These are phyloP conservation scores for Sporothrix luriei DNA, from an alignment of 2,329 filamentous ascomycete species.

Conservation along the genomic window DNA sequence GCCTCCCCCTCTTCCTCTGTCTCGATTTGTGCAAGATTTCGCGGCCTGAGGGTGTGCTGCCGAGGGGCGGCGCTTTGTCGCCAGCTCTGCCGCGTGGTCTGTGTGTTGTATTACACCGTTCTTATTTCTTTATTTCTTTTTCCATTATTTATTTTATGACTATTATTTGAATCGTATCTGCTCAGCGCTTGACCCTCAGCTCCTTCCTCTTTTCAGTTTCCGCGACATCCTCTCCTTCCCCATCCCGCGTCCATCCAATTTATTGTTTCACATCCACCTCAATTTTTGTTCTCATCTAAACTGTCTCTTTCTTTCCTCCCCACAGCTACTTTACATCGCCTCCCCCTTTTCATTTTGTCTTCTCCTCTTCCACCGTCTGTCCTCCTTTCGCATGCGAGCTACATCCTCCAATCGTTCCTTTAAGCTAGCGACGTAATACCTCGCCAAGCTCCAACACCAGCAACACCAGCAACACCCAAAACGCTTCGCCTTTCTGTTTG, in stretches of 20 bases:
- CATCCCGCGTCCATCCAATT: slow-evolving; percentile 7
- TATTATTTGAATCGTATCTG: neutral
- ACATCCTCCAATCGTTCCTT: neutral
- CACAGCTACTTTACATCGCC: neutral
- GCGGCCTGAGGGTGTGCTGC: neutral
- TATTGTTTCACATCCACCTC: neutral
- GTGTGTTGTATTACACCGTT: slow-evolving; percentile 11
- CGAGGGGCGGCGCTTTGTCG: neutral
- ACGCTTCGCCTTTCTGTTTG: slow-evolving; percentile 1
- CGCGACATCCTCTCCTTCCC: neutral
- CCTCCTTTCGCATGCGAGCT: neutral
- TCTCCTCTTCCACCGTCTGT: neutral
- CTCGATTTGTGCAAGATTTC: slow-evolving; percentile 8
- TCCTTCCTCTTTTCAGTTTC: slow-evolving; percentile 14
- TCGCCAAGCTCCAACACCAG: slow-evolving; percentile 12
- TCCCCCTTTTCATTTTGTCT: neutral
- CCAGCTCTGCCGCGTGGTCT: slow-evolving; percentile 7
- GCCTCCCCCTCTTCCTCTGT: neutral
- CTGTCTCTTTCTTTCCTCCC: too few relatives aligned
- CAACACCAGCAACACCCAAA: slow-evolving; percentile 5
- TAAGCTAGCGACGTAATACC: slow-evolving; percentile 4
- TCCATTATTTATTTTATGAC: neutral
- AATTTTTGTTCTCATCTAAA: neutral
- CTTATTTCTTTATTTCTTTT: neutral
- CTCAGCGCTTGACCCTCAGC: neutral